Evolutionary conservation across 371 early-diverging fungal genomes (phyloP).

Genomic region (Vairimorpha necatrix): DNA sequence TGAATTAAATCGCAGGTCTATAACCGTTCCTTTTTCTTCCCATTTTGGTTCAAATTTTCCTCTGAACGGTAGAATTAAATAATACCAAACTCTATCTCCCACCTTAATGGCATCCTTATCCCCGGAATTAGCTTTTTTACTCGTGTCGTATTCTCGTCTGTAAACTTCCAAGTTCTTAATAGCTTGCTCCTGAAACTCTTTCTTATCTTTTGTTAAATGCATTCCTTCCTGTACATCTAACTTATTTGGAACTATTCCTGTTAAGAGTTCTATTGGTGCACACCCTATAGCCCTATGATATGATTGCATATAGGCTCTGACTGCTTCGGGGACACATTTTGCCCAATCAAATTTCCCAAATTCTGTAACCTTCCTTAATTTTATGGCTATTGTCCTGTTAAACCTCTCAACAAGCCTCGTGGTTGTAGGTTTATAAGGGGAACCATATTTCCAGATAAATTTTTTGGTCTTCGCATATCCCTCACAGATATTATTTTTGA

Average conservation of each 20-base stretch:
- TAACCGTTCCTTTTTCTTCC: no score
- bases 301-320: background rate
- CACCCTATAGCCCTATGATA: slow-evolving; percentile 25
- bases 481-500: background rate
- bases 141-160: background rate
- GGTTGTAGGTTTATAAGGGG: slow-evolving; percentile 15
- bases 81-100: slow-evolving; percentile 2
- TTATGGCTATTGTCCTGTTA: slow-evolving; percentile 9
- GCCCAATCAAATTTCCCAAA: slow-evolving; percentile 21
- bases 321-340: background rate
- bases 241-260: background rate
- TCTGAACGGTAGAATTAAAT: no score
- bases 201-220: background rate
- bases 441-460: background rate
- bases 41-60: slow-evolving; percentile 1
- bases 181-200: background rate
- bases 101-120: background rate
- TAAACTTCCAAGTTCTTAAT: background rate
- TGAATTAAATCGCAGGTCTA: no score
- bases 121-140: no score
- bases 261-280: background rate
- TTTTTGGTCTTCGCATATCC: background rate
- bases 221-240: slow-evolving; percentile 9
- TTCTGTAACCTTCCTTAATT: slow-evolving; percentile 19
- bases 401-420: slow-evolving; percentile 24